Percentiles rank a stretch among this genome's conserved stretches.
Evolutionary conservation across 495 filamentous ascomycete species (phyloP).

Genomic region (Daldinia bambusicola): DNA sequence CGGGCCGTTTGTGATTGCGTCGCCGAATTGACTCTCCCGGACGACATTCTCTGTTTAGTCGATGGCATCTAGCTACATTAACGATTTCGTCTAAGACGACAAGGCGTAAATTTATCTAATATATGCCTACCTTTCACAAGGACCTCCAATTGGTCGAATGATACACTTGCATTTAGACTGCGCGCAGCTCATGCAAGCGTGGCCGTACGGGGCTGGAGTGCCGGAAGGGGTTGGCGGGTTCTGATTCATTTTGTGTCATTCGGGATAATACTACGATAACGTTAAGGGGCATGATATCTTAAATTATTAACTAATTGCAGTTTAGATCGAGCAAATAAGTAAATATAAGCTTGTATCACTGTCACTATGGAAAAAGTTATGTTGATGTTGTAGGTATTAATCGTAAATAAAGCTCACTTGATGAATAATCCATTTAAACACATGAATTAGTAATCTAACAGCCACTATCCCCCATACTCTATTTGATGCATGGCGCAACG

Average conservation of each 20-base stretch:
- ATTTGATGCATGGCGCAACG: too few species aligned
- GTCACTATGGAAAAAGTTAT: too few species aligned
- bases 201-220: constrained; percentile 9
- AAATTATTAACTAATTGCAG: not conserved
- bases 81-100: not conserved
- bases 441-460: too few species aligned
- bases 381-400: too few species aligned
- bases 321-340: not conserved
- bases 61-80: constrained; percentile 5
- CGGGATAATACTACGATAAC: too few species aligned
- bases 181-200: constrained; percentile 7
- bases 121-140: constrained; percentile 12
- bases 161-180: constrained; percentile 17
- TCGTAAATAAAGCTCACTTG: too few species aligned
- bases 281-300: not conserved
- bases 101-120: not conserved
- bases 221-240: not conserved
- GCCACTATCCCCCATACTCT: too few species aligned
- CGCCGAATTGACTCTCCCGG: constrained; percentile 12
- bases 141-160: constrained; percentile 12
- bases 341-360: not conserved
- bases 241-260: constrained; percentile 3
- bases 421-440: constrained; percentile 1
- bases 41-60: constrained; percentile 16
- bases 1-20: not conserved